phyloP scores from a whole-genome alignment of 257 asterid genomes.

The Cynanchum wilfordii region DNA sequence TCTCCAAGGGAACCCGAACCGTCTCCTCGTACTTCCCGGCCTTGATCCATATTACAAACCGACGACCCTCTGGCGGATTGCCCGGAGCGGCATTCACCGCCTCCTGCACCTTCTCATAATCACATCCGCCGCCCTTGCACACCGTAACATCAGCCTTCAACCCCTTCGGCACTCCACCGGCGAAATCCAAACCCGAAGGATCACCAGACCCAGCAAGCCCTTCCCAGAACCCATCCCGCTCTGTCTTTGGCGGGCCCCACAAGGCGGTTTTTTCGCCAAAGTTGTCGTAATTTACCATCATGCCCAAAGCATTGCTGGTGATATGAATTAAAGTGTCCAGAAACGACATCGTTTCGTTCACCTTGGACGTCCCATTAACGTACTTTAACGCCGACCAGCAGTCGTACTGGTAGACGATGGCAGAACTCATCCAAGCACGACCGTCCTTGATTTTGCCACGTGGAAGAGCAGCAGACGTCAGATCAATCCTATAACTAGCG shows the following conservation, averaged over 20 bases:
- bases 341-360: constrained; percentile 40
- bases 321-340: constrained; percentile 27
- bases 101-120: constrained; percentile 29
- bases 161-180: constrained; percentile 27
- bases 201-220: constrained; percentile 8
- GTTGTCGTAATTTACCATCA: constrained; percentile 39
- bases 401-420: constrained; percentile 45
- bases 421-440: constrained; percentile 70
- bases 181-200: constrained; percentile 5
- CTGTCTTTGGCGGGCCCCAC: constrained; percentile 37
- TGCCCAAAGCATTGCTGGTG: constrained; percentile 36
- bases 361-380: constrained; percentile 45
- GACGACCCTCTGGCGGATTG: not conserved
- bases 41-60: constrained; percentile 27
- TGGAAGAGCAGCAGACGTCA: constrained; percentile 20
- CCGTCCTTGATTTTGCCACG: constrained; percentile 41
- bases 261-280: constrained; percentile 19
- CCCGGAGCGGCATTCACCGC: constrained; percentile 45
- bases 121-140: constrained; percentile 30
- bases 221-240: constrained; percentile 47
- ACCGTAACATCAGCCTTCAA: constrained; percentile 35
- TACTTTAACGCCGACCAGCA: constrained; percentile 56
- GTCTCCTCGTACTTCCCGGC: constrained; percentile 26
- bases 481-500: constrained; percentile 35
- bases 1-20: constrained; percentile 27